These are phyloP conservation scores for Fraxinus xanthoxyloides DNA, from an alignment of 305 asterid genomes.

Conservation along the genomic window DNA sequence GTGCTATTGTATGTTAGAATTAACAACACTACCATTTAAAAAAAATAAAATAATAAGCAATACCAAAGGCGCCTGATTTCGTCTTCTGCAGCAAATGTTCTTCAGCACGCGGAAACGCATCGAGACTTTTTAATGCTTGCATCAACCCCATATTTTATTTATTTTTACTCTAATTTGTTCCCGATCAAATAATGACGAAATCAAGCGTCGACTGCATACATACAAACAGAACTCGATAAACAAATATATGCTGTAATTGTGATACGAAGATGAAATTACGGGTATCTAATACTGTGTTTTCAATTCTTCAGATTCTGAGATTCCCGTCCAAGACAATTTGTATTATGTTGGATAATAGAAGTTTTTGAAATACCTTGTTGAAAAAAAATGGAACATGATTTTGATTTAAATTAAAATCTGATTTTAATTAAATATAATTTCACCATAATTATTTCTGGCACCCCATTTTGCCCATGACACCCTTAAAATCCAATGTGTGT, in stretches of 20 bases:
- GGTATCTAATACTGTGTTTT: not conserved
- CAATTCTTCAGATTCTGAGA: no score
- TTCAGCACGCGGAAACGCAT: conserved; percentile 97
- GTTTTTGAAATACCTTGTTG: no score
- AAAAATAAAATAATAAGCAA: not conserved
- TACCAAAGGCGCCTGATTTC: conserved; percentile 93
- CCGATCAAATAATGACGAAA: conserved; percentile 32
- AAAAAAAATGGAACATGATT: no score
- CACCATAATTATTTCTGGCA: no score
- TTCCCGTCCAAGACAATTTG: no score
- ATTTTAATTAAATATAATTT: no score
- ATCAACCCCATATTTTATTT: conserved; percentile 62
- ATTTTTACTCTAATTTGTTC: conserved; percentile 3
- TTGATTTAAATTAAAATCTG: no score
- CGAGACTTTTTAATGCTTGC: conserved; percentile 67
- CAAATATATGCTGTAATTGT: not conserved
- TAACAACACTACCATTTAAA: not conserved
- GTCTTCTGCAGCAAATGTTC: conserved; percentile 90
- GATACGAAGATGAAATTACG: not conserved
- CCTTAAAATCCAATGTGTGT: no score
- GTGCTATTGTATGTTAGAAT: not conserved
- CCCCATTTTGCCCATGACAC: no score
- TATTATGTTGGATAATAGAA: no score
- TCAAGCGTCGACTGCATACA: conserved; percentile 20
- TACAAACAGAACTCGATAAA: not conserved